phyloP scores from a whole-genome alignment of 306 rosid species.

The Luffa aegyptiaca region DNA sequence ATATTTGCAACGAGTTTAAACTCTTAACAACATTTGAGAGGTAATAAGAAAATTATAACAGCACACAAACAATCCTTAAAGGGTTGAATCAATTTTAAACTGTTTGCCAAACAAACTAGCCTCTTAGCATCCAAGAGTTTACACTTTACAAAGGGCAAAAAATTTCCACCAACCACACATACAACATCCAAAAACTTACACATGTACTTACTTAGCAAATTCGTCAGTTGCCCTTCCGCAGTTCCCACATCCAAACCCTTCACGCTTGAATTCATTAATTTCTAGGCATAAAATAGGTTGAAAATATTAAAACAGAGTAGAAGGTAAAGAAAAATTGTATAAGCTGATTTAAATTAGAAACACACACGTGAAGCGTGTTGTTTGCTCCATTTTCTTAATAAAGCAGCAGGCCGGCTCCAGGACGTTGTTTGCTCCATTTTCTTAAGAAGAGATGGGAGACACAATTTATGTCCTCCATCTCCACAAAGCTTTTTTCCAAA shows the following conservation, averaged over 20 bases:
- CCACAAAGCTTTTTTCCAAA: conserved; percentile 26
- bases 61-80: no score
- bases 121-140: not conserved
- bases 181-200: not conserved
- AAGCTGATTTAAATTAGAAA: not conserved
- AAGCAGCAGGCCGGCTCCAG: no score
- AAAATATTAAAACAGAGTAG: not conserved
- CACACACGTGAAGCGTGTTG: no score
- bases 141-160: not conserved
- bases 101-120: not conserved
- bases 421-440: no score
- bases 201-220: conserved; percentile 34
- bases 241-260: conserved; percentile 85
- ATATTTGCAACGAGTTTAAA: no score
- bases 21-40: no score
- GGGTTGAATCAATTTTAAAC: no score
- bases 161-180: not conserved
- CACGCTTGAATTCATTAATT: conserved; percentile 66
- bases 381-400: no score
- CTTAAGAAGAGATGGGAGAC: conserved; percentile 87
- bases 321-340: not conserved
- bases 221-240: conserved; percentile 81
- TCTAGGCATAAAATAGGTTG: conserved; percentile 25
- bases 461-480: conserved; percentile 81
- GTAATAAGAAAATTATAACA: no score